phyloP scores from a whole-genome alignment of 148 eudicot species.

The Fagopyrum tataricum region DNA sequence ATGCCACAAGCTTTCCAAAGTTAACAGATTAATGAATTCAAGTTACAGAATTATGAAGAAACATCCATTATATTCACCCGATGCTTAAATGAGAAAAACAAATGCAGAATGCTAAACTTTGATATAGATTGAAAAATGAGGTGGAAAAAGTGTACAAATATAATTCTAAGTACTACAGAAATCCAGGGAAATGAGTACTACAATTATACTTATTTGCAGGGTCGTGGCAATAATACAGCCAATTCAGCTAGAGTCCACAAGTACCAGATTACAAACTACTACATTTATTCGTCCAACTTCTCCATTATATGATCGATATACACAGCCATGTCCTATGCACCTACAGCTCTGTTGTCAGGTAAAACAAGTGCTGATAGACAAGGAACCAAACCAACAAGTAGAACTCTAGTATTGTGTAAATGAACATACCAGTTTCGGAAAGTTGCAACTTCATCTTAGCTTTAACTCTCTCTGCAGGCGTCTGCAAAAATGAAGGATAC shows the following conservation, averaged over 20 bases:
- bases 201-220: background rate
- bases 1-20: background rate
- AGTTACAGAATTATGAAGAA: background rate
- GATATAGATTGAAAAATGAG: background rate
- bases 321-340: background rate
- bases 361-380: background rate
- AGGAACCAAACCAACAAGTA: background rate
- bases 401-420: background rate
- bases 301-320: background rate
- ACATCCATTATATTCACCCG: background rate
- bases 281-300: background rate
- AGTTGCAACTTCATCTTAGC: constrained; percentile 97
- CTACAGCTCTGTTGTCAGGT: background rate
- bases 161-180: background rate
- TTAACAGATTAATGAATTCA: background rate
- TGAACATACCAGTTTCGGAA: constrained; percentile 59
- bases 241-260: background rate
- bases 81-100: background rate
- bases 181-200: background rate
- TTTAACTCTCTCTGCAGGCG: constrained; percentile 90
- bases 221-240: background rate
- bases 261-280: background rate
- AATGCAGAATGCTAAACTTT: background rate
- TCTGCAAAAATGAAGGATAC: constrained; percentile 29
- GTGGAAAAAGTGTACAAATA: background rate